Percentiles rank a stretch among this genome's conserved stretches.
Evolutionary conservation across 148 eudicot species (phyloP).

Genomic region (Gaultheria prostrata): DNA sequence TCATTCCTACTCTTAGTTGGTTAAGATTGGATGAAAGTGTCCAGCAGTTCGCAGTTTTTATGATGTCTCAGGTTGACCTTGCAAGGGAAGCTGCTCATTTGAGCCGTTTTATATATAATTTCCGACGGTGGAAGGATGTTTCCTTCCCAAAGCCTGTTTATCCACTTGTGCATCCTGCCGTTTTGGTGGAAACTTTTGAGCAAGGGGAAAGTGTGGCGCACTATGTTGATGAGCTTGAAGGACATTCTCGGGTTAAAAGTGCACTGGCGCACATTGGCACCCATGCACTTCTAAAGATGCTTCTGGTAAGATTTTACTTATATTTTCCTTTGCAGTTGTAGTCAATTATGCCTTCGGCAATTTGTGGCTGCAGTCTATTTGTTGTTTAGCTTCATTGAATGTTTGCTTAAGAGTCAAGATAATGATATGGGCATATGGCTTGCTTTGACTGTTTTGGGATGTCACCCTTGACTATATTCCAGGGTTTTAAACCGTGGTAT

Average conservation of each 20-base stretch:
- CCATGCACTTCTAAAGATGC: constrained; percentile 92
- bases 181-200: constrained; percentile 88
- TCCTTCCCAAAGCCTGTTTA: constrained; percentile 96
- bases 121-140: constrained; percentile 80
- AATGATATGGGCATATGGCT: background rate
- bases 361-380: background rate
- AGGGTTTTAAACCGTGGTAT: too few species aligned
- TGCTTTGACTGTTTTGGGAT: background rate
- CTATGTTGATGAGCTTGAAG: constrained; percentile 76
- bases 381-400: background rate
- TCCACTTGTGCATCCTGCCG: constrained; percentile 94
- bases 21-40: constrained; percentile 89
- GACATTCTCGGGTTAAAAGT: constrained; percentile 62
- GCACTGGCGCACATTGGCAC: constrained; percentile 89
- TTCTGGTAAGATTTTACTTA: constrained; percentile 48
- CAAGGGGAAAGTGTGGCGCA: constrained; percentile 83
- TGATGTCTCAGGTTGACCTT: constrained; percentile 97
- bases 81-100: constrained; percentile 94
- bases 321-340: background rate
- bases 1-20: constrained; percentile 76
- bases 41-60: constrained; percentile 90
- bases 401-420: background rate
- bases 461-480: background rate
- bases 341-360: background rate
- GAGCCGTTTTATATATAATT: constrained; percentile 87